Evolutionary conservation across 192 early-diverging fungal species (phyloP).

Genomic region (Backusella tarrabulga): DNA sequence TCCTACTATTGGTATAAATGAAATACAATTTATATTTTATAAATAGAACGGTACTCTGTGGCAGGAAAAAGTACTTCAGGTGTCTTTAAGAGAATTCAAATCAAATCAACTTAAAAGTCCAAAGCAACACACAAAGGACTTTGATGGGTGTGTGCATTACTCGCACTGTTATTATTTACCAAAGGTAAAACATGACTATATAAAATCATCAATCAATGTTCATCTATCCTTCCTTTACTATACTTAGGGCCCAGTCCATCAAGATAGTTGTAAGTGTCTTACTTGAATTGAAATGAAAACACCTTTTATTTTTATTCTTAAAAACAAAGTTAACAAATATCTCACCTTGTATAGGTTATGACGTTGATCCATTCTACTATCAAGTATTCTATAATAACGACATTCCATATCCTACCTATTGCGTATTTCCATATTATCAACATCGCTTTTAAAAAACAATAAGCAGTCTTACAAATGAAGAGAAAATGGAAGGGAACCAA

Average conservation of each 20-base stretch:
- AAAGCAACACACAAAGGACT: neutral
- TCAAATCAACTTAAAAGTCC: neutral
- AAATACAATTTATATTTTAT: neutral
- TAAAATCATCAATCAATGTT: neutral
- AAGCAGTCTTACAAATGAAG: neutral
- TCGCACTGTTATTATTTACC: neutral
- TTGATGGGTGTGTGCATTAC: neutral
- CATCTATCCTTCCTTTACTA: neutral
- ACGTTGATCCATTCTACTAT: neutral
- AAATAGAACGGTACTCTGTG: neutral
- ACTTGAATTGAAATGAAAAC: no score
- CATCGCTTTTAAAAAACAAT: neutral
- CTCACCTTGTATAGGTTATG: neutral
- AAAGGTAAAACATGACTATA: neutral
- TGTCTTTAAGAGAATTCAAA: slow-evolving; percentile 1
- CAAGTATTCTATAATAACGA: neutral
- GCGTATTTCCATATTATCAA: neutral
- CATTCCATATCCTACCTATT: neutral
- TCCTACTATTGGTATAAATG: neutral
- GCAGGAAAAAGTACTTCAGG: neutral
- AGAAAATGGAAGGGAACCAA: neutral
- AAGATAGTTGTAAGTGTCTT: neutral
- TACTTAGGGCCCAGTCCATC: neutral
- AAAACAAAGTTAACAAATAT: neutral
- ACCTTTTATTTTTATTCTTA: neutral